Base-by-base conservation (phyloP, 345 rosid species). In the Eucalyptus cloeziana region DNA sequence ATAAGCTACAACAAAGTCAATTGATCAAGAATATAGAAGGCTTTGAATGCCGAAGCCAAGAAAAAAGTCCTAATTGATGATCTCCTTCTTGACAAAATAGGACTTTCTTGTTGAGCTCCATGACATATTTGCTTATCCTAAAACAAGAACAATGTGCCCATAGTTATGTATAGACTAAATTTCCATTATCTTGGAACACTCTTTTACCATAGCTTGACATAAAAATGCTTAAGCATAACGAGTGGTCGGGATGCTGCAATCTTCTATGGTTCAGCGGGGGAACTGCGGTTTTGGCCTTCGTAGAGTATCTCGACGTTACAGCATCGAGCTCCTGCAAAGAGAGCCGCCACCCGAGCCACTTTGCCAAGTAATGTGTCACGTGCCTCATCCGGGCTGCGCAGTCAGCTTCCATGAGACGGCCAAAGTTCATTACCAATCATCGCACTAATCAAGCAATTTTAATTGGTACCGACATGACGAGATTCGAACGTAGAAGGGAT, bases 301-400 rank as follows among this genome's bases (percentile, higher is more conserved):
- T 13, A 15, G 37, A 64, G 19, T 6, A 60, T 60, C 0, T 60
- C n/a, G 7, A 91, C 58, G 93, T 69, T 92, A 92, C 79, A 88
- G 40, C 31, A 92, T 92, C 89, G 91, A 93, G 91, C 86, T 93
- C 58, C 91, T 92, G n/a, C 91, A 91, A 81, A 87, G 93, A 11
- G 90, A 92, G 40, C 92, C 91, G 27, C 89, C 93, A 17, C 94
- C 11, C 40, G 14, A 31, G 7, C 79, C 40, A 19, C 79, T 67
- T 67, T 67, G 40, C 79, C 79, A 67, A 4, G 79, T 67, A 67
- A 67, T 31, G 40, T 9, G 4, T 67, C 40, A 2, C 40, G 69
- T 14, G 21, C 16, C 79, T 67, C 5, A 67, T n/a, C 43, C 1
- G 43, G 92, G 90, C 27, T 91, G 91, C 33, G 87, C 95, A 14